Conservation (phyloP, 495 filamentous ascomycete species). For the Venustampulla echinocandica region DNA sequence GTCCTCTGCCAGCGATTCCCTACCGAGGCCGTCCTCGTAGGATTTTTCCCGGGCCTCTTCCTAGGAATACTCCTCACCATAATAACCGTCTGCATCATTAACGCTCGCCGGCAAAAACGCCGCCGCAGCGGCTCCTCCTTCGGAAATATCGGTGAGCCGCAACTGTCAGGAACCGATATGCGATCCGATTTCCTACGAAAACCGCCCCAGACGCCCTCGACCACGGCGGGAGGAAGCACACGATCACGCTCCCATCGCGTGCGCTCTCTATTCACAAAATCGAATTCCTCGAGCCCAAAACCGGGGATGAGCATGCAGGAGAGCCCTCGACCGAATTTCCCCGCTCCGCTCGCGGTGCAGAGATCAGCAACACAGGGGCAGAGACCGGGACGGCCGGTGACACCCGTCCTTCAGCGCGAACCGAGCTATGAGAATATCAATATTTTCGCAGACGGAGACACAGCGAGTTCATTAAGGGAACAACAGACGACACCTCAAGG, state of each 20-base stretch:
- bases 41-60: constrained; percentile 55
- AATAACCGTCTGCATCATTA: constrained; percentile 19
- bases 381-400: constrained; percentile 14
- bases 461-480: constrained; percentile 22
- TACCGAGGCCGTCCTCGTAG: constrained; percentile 44
- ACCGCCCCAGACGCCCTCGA: constrained; percentile 9
- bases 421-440: constrained; percentile 58
- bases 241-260: constrained; percentile 5
- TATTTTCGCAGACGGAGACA: constrained; percentile 56
- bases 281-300: background rate
- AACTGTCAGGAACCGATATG: constrained; percentile 5
- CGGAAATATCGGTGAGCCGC: constrained; percentile 23
- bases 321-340: background rate
- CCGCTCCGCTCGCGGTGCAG: constrained; percentile 8
- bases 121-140: constrained; percentile 21
- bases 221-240: background rate
- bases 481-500: background rate
- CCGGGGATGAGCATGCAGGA: background rate
- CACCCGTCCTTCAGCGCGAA: constrained; percentile 33
- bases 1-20: constrained; percentile 37
- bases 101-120: background rate
- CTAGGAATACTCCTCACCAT: constrained; percentile 26
- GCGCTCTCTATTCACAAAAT: constrained; percentile 18
- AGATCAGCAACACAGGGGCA: background rate
- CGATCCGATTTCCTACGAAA: constrained; percentile 23